These are phyloP conservation scores for Hermanozyma aechmeae DNA, from an alignment of 805 yeast genomes.

Conservation along the genomic window DNA sequence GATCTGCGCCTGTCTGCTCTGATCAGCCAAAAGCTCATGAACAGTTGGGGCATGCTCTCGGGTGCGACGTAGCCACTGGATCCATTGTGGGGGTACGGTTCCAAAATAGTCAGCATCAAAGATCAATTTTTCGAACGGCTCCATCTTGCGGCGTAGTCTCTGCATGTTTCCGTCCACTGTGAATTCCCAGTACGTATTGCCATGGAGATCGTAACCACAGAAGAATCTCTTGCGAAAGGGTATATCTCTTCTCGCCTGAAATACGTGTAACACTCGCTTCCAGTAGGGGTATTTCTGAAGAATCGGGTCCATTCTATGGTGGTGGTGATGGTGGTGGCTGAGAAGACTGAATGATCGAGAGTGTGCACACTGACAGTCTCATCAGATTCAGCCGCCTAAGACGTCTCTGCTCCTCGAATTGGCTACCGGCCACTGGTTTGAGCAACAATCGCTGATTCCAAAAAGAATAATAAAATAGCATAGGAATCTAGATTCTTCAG, in stretches of 20 bases:
- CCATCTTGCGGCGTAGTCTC: slow-evolving; percentile 53
- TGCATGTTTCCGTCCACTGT: slow-evolving; percentile 42
- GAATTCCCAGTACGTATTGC: slow-evolving; percentile 83
- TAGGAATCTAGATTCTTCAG: no score
- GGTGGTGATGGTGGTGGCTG: no score
- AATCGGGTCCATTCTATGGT: slow-evolving; percentile 51
- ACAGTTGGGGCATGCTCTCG: slow-evolving; percentile 53
- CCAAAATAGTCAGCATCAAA: slow-evolving; percentile 51
- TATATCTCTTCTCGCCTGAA: slow-evolving; percentile 51
- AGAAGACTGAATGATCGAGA: no score
- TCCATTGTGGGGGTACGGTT: slow-evolving; percentile 65
- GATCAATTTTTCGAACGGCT: slow-evolving; percentile 39
- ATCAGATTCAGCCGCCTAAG: no score
- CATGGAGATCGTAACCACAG: slow-evolving; percentile 71
- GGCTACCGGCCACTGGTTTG: no score
- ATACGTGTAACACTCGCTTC: slow-evolving; percentile 43
- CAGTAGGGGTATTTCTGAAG: slow-evolving; percentile 38
- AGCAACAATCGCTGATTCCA: no score
- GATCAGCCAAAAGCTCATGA: slow-evolving; percentile 51
- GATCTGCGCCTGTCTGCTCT: slow-evolving; percentile 44
- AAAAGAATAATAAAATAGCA: no score
- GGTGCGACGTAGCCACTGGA: slow-evolving; percentile 69
- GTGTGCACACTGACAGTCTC: no score
- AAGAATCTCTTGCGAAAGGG: slow-evolving; percentile 68
- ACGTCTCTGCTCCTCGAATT: no score